These are phyloP conservation scores for Arthrobotrys iridis DNA, from an alignment of 2,329 filamentous ascomycete species.

Conservation along the genomic window DNA sequence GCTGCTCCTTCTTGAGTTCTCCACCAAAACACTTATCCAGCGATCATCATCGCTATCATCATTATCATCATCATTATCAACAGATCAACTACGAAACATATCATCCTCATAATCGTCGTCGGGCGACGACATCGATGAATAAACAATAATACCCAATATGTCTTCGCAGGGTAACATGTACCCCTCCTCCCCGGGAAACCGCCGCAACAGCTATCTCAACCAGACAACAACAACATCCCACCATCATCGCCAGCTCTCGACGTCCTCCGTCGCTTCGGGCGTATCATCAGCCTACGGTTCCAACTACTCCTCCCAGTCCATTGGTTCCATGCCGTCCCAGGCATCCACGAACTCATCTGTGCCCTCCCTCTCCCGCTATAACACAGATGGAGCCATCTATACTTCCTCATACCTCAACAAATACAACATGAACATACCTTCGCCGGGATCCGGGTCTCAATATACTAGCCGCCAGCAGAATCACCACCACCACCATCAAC, in stretches of 20 bases:
- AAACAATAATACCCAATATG: constrained; percentile 17
- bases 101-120: constrained; percentile 16
- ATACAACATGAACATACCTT: constrained; percentile 17
- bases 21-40: constrained; percentile 13
- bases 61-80: background rate
- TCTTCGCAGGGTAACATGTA: constrained; percentile 48
- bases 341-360: constrained; percentile 47
- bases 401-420: constrained; percentile 48
- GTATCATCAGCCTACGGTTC: constrained; percentile 50
- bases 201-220: constrained; percentile 35
- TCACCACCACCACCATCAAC: too few species aligned
- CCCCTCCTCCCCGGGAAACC: constrained; percentile 40
- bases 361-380: constrained; percentile 45
- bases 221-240: background rate
- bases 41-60: constrained; percentile 8
- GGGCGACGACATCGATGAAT: constrained; percentile 37
- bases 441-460: constrained; percentile 25
- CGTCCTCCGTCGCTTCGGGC: constrained; percentile 50
- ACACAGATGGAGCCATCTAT: constrained; percentile 33
- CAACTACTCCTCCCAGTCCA: constrained; percentile 52
- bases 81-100: background rate
- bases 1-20: constrained; percentile 34
- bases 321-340: constrained; percentile 44
- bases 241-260: constrained; percentile 47
- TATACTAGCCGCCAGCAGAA: constrained; percentile 33